Evolutionary conservation across 176 grass and related monocot species (phyloP).

Genomic region (Hsuehochloa calcarea): DNA sequence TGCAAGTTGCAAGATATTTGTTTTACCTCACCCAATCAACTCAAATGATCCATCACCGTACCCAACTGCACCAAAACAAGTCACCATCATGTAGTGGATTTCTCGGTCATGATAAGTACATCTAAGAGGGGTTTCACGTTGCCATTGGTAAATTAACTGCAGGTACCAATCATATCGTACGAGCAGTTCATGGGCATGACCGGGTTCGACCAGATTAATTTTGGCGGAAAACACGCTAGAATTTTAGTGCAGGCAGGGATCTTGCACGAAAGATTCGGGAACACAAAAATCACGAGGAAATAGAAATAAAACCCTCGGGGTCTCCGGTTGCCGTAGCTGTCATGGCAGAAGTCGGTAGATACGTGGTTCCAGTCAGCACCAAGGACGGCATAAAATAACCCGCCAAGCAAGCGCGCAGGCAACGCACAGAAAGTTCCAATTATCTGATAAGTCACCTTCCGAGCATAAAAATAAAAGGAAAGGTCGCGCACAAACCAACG

Average conservation of each 20-base stretch:
- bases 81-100: not conserved
- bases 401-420: not conserved
- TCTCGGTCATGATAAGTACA: not conserved
- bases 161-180: not conserved
- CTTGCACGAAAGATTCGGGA: not conserved
- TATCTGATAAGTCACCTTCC: not conserved
- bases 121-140: not conserved
- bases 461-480: not conserved
- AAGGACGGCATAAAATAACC: not conserved
- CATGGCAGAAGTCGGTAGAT: not conserved
- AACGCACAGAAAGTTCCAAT: not conserved
- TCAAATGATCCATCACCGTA: not conserved
- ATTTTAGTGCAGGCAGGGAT: not conserved
- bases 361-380: not conserved
- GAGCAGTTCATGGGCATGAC: not conserved
- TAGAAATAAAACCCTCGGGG: no score
- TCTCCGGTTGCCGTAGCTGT: no score
- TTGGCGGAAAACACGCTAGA: not conserved
- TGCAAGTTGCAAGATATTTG: not conserved
- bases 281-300: not conserved
- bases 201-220: not conserved
- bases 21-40: not conserved
- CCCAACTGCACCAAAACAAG: not conserved
- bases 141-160: not conserved
- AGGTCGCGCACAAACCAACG: not conserved